Percentiles rank a stretch among this genome's conserved stretches.
phyloP scores from a whole-genome alignment of 345 rosid species.

The Mangifera indica region DNA sequence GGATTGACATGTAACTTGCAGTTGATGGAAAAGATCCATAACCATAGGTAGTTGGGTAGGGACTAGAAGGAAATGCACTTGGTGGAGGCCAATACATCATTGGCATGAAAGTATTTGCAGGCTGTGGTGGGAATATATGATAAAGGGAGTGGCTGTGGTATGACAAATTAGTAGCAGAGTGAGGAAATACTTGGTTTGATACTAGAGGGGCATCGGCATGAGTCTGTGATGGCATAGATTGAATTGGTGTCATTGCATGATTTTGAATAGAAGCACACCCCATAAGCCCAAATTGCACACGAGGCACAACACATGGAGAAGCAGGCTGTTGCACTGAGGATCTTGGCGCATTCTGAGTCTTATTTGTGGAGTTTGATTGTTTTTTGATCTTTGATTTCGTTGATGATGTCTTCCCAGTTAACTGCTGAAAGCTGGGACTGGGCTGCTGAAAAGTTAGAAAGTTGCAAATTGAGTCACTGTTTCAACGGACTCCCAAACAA shows the following conservation, averaged over 20 bases:
- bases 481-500: background rate
- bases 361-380: constrained; percentile 24
- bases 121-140: constrained; percentile 35
- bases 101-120: constrained; percentile 44
- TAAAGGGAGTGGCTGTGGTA: constrained; percentile 33
- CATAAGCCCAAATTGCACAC: constrained; percentile 33
- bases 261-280: constrained; percentile 32
- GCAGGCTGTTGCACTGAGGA: constrained; percentile 22
- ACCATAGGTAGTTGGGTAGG: constrained; percentile 35
- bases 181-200: constrained; percentile 17
- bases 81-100: constrained; percentile 55
- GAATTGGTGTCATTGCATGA: constrained; percentile 32
- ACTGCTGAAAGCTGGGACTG: constrained; percentile 24
- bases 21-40: constrained; percentile 33
- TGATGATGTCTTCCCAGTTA: constrained; percentile 24
- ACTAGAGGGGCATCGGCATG: constrained; percentile 5
- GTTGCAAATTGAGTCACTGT: constrained; percentile 6
- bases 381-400: constrained; percentile 37
- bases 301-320: constrained; percentile 20
- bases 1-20: constrained; percentile 31
- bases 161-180: constrained; percentile 20
- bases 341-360: constrained; percentile 21
- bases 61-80: constrained; percentile 32
- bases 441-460: constrained; percentile 24
- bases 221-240: constrained; percentile 27